Conservation (phyloP, 2,329 filamentous ascomycete genomes). For the Leptographium procerum region DNA sequence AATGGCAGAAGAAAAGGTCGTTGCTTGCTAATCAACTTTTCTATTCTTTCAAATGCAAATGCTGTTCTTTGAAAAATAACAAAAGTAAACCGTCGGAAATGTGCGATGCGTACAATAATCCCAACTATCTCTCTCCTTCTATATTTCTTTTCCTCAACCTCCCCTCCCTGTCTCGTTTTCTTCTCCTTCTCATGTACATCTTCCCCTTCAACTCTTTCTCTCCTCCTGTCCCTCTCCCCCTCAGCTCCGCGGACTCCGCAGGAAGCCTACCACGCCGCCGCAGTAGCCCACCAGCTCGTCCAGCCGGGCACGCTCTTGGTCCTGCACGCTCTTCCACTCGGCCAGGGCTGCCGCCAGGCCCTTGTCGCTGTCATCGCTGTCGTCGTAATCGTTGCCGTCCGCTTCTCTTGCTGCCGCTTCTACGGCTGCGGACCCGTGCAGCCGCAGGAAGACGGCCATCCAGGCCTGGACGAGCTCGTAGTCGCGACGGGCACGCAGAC, state of each 20-base stretch:
- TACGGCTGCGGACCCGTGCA: conserved; percentile 40
- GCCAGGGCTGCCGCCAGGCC: conserved; percentile 33
- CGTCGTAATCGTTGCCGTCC: conserved; percentile 19
- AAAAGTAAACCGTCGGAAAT: too few relatives aligned
- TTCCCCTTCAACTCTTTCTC: not conserved
- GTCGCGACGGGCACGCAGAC: conserved; percentile 59
- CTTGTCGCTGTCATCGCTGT: conserved; percentile 29
- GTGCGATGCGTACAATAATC: too few relatives aligned
- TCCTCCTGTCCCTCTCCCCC: not conserved
- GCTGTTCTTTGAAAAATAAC: too few relatives aligned
- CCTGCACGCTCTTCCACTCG: conserved; percentile 63
- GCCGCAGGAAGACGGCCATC: conserved; percentile 86
- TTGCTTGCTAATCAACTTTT: too few relatives aligned
- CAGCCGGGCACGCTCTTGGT: conserved; percentile 58
- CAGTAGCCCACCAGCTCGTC: conserved; percentile 76
- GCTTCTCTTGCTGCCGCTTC: not conserved
- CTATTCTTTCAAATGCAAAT: too few relatives aligned
- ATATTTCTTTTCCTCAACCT: not conserved
- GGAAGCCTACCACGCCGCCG: conserved; percentile 71
- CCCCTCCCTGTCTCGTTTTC: not conserved
- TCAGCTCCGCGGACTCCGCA: conserved; percentile 51
- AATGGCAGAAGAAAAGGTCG: too few relatives aligned
- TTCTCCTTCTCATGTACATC: not conserved
- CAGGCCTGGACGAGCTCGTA: conserved; percentile 93
- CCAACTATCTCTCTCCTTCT: not conserved